Evolutionary conservation across 2,329 filamentous ascomycete species (phyloP).

Genomic region (Xylaria multiplex): DNA sequence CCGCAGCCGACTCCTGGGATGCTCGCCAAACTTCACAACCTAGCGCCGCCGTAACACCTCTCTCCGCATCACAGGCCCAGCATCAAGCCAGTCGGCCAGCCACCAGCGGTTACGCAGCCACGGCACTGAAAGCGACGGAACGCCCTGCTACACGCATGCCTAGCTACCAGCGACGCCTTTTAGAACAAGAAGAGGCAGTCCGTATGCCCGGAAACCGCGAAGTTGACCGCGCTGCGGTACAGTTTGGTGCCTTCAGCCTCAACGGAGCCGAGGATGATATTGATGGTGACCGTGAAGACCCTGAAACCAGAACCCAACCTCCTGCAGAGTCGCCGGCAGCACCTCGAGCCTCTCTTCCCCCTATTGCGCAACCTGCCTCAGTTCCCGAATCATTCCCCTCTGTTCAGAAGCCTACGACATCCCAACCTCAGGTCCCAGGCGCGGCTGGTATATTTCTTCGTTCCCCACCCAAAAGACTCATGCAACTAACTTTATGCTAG

Average conservation of each 20-base stretch:
- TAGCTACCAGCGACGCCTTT: conserved; percentile 84
- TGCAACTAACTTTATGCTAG: conserved; percentile 43
- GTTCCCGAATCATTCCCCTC: conserved; percentile 64
- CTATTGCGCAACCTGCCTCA: conserved; percentile 66
- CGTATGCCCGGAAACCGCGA: conserved; percentile 98
- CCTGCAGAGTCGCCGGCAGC: conserved; percentile 88
- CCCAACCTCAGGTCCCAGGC: conserved; percentile 53
- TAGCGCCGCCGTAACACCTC: conserved; percentile 72
- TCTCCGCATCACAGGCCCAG: conserved; percentile 71
- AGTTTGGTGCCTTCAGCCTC: conserved; percentile 95
- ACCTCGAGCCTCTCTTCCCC: conserved; percentile 87
- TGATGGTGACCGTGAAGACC: conserved; percentile 93
- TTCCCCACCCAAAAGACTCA: conserved; percentile 19
- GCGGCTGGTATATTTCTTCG: conserved; percentile 46
- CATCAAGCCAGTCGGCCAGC: conserved; percentile 68
- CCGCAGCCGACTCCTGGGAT: conserved; percentile 86
- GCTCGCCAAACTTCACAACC: conserved; percentile 65
- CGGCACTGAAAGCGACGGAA: conserved; percentile 80
- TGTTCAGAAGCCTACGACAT: conserved; percentile 64
- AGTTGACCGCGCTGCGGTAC: conserved; percentile 89
- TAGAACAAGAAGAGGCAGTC: conserved; percentile 96
- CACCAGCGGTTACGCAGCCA: conserved; percentile 80
- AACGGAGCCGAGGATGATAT: conserved; percentile 87
- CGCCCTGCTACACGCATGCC: conserved; percentile 72
- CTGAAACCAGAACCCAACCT: conserved; percentile 92